Conservation (phyloP, 2,329 filamentous ascomycete genomes). For the Scleromitrula shiraiana region DNA sequence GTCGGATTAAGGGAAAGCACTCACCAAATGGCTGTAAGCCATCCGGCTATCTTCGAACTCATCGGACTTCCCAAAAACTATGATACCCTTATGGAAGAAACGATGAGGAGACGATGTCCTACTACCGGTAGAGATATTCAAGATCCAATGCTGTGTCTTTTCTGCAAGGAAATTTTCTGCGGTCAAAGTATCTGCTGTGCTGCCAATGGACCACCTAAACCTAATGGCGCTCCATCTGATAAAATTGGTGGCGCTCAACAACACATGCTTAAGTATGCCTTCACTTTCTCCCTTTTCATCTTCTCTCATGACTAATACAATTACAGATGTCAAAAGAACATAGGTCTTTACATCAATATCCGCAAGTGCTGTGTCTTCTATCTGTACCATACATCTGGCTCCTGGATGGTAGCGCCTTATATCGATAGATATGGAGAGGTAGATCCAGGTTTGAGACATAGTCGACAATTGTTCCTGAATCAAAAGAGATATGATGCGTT, state of each 20-base stretch:
- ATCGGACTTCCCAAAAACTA: constrained; percentile 88
- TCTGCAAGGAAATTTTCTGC: constrained; percentile 96
- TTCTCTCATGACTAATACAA: constrained; percentile 19
- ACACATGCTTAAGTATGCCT: constrained; percentile 60
- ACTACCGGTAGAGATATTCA: constrained; percentile 85
- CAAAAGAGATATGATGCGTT: constrained; percentile 90
- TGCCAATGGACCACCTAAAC: constrained; percentile 39
- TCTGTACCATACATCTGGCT: constrained; percentile 72
- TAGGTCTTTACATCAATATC: constrained; percentile 94
- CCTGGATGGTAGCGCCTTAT: constrained; percentile 82
- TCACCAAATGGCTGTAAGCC: constrained; percentile 43
- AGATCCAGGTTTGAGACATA: constrained; percentile 80
- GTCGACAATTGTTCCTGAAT: constrained; percentile 84
- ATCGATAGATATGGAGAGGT: constrained; percentile 94
- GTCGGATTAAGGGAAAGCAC: not conserved
- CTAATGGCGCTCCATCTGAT: constrained; percentile 30
- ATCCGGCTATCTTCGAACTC: constrained; percentile 90
- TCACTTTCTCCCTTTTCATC: not conserved
- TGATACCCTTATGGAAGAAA: constrained; percentile 86
- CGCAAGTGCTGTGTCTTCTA: constrained; percentile 92
- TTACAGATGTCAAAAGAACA: constrained; percentile 71
- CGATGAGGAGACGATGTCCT: constrained; percentile 73
- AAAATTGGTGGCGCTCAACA: constrained; percentile 79
- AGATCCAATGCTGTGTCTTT: constrained; percentile 85
- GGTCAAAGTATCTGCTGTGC: constrained; percentile 89